A percentile compares a stretch with the other conserved stretches of the same genome.
Evolutionary conservation across 768 basidiomycete genomes (phyloP).

Genomic region (Suillus occidentalis): DNA sequence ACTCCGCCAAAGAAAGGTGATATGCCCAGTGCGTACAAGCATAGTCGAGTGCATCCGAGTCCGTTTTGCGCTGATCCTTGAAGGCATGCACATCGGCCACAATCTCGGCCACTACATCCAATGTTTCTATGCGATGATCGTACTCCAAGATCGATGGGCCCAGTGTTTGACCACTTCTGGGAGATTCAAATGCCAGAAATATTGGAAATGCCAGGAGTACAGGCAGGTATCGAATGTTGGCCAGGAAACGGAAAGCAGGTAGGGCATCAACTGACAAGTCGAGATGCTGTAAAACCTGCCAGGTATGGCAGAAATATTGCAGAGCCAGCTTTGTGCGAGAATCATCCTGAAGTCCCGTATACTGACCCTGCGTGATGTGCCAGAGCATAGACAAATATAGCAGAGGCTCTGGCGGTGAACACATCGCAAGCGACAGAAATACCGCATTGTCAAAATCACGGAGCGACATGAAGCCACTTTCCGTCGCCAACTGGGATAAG

Average conservation of each 20-base stretch:
- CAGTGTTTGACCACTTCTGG: too few relatives aligned
- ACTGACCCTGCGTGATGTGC: not conserved
- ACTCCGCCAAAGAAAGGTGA: not conserved
- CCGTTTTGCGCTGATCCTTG: not conserved
- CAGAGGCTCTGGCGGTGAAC: not conserved
- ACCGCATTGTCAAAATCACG: not conserved
- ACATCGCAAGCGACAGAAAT: not conserved
- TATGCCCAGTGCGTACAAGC: not conserved
- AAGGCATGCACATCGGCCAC: not conserved
- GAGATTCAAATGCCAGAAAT: not conserved
- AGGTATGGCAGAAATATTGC: not conserved
- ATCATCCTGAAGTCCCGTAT: not conserved
- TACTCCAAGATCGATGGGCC: not conserved
- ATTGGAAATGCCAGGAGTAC: not conserved
- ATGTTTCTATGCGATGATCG: not conserved
- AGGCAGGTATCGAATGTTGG: not conserved
- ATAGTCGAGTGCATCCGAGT: not conserved
- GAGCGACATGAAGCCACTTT: too few relatives aligned
- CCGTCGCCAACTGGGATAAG: not conserved
- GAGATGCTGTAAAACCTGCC: not conserved
- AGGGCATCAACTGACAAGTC: not conserved
- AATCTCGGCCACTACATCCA: not conserved
- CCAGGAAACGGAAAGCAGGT: not conserved
- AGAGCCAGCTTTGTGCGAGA: not conserved
- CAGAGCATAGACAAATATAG: not conserved